Percentiles rank a stretch among this genome's conserved stretches.
These are phyloP conservation scores for Schizochytrium sp. DNA, from an alignment of 108 stramenopile genomes.

Conservation along the genomic window DNA sequence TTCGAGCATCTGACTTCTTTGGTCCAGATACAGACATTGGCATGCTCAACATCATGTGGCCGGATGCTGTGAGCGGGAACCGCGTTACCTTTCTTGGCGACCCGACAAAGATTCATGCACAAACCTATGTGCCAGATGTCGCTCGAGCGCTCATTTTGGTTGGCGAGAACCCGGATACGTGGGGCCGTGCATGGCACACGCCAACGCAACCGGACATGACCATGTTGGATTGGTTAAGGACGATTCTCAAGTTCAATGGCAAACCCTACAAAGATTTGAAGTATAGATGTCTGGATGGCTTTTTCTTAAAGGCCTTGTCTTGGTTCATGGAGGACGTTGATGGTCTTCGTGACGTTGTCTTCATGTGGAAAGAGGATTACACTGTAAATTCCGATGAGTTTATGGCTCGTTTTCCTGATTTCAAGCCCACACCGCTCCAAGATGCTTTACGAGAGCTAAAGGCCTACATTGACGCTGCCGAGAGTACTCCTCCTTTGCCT, in stretches of 20 bases:
- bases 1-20: background rate
- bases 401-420: background rate
- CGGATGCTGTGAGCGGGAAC: background rate
- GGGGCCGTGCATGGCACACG: conserved; percentile 12
- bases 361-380: conserved; percentile 2
- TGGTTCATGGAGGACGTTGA: background rate
- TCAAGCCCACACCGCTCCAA: background rate
- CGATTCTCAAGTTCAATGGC: background rate
- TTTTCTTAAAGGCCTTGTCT: background rate
- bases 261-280: background rate
- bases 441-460: background rate
- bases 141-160: background rate
- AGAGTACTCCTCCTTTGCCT: no score
- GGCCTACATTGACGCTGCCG: background rate
- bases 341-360: conserved; percentile 7
- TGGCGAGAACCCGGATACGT: conserved; percentile 30
- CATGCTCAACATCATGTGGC: background rate
- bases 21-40: background rate
- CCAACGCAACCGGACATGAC: background rate
- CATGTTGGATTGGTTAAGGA: background rate
- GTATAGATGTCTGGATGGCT: background rate
- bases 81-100: background rate
- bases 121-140: conserved; percentile 6
- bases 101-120: background rate
- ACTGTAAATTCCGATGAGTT: background rate